phyloP scores from a whole-genome alignment of 192 early-diverging fungal species.

The Mortierella antarctica region DNA sequence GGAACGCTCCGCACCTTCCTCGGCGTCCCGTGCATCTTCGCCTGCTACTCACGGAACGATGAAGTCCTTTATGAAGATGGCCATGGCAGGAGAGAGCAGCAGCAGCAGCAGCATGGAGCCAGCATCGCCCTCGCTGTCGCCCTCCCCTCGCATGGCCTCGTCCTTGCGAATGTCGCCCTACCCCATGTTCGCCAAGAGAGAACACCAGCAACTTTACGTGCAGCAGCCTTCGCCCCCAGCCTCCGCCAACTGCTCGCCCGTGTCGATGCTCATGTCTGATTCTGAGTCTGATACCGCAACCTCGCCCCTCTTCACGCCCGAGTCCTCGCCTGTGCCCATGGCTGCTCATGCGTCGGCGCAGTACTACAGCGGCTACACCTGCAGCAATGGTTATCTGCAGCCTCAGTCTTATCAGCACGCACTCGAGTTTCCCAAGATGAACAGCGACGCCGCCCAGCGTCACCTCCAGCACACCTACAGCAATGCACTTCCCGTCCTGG shows the following conservation, averaged over 20 bases:
- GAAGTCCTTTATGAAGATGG: slow-evolving; percentile 41
- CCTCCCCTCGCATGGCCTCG: slow-evolving; percentile 17
- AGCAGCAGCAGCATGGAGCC: background rate
- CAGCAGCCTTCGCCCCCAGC: slow-evolving; percentile 21
- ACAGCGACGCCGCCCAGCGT: background rate
- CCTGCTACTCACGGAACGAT: slow-evolving; percentile 8
- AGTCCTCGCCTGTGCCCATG: slow-evolving; percentile 55
- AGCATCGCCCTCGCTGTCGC: slow-evolving; percentile 1
- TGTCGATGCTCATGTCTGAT: slow-evolving; percentile 44
- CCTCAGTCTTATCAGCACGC: background rate
- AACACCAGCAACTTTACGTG: background rate
- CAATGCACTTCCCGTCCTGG: slow-evolving; percentile 12
- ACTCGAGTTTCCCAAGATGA: background rate
- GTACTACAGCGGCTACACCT: background rate
- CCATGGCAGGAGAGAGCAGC: slow-evolving; percentile 12
- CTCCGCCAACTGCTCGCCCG: slow-evolving; percentile 27
- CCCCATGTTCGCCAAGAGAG: slow-evolving; percentile 8
- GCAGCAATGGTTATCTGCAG: background rate
- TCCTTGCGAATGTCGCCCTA: slow-evolving; percentile 6
- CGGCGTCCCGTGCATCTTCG: background rate
- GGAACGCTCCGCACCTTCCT: slow-evolving; percentile 13
- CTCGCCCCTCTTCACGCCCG: slow-evolving; percentile 59
- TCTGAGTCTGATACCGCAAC: slow-evolving; percentile 28
- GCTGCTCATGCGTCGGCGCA: background rate
- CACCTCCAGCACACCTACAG: background rate